Base-by-base conservation (phyloP, 2,329 filamentous ascomycete species). In the Fusarium ramigenum region DNA sequence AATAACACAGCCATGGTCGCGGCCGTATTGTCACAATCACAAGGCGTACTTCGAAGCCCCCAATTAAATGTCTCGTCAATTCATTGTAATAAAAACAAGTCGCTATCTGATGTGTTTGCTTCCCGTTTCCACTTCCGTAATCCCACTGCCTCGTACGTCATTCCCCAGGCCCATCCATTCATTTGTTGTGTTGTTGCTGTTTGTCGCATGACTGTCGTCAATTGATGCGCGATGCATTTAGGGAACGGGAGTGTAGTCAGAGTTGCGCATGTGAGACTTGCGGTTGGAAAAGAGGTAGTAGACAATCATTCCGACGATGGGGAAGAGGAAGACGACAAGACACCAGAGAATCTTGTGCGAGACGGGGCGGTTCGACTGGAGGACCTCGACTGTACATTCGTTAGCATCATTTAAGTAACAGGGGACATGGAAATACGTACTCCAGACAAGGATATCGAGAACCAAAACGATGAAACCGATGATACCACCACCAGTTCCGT, bases 211-310 rank as follows among this genome's bases (percentile, higher is more conserved):
- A n/a, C n/a, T 18, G 2, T n/a, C 1, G 4, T 49, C 34, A 34
- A 47, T 46, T 47, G 53, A 21, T 0, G 9, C 34, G 14, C 15
- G 1, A 5, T n/a, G 7, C 10, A 12, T 36, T 44, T 65, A 74
- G 7, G 68, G 57, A 14, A 75, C 30, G 0, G 87, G 80, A 81
- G 91, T 88, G 76, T 91, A 91, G n/a, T 85, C 85, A 15, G 83
- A 80, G 47, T 84, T 83, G 42, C 83, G 83, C 78, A 86, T 88
- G 79, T 91, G 88, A 34, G 85, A 83, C 47, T 83, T 82, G 57
- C 90, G 88, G 82, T 92, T 88, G 52, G 89, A 90, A 82, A 92
- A 91, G 59, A 92, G 81, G 78, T 85, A 92, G 82, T 92, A 92
- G 80, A 91, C 81, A 76, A 91, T 80, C 80, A 91, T 84, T 66